Base-by-base conservation (phyloP, 768 basidiomycete genomes). In the Tulasnella sp. region DNA sequence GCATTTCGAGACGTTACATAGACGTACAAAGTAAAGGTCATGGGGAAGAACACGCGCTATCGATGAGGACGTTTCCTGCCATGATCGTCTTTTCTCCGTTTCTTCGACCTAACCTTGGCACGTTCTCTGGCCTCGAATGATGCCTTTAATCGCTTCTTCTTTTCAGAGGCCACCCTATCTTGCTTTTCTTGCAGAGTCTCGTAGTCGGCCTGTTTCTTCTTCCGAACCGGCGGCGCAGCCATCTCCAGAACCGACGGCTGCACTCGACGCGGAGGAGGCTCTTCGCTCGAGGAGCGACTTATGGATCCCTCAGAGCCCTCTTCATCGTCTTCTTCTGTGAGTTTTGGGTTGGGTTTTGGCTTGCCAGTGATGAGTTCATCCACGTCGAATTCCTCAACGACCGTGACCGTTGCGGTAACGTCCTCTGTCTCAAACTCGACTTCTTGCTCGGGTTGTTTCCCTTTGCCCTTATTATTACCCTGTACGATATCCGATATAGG, bases 351-450 rank as follows among this genome's bases (percentile, higher is more conserved):
- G 18, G 27, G 34, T 14, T 24, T 19, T 48, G 44, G 31, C 34
- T 52, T 52, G 40, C 52, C 74, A 9, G 4, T 52, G 31, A 77
- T 74, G 62, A 92, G 85, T 68, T 87, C 85, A 82, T 90, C 88
- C 31, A 93, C 91, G 84, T 97, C 94, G 84, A 97, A 94, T 84
- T 98, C 95, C 84, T 98, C 94, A 19, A 94, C 91, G 74, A 98
- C 91, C 21, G 95, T 96, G 71, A 98, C 96, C 24, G 93, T 95
- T 71, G 96, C 94, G 42, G 94, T 88, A 80, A 92, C 89, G 83
- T 96, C 92, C 83, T 95, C 94, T 82, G 92, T 92, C 82, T 94
- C 92, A 81, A 91, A 97, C 84, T 93, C 62, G 14, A 68, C 92
- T 84, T 91, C 89, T 78, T 91, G 91, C 76, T 88, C 87, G 83